Percentiles rank a stretch among this genome's conserved stretches.
Conservation (phyloP, 1,284 basidiomycete genomes). For the Heliocybe sulcata region DNA sequence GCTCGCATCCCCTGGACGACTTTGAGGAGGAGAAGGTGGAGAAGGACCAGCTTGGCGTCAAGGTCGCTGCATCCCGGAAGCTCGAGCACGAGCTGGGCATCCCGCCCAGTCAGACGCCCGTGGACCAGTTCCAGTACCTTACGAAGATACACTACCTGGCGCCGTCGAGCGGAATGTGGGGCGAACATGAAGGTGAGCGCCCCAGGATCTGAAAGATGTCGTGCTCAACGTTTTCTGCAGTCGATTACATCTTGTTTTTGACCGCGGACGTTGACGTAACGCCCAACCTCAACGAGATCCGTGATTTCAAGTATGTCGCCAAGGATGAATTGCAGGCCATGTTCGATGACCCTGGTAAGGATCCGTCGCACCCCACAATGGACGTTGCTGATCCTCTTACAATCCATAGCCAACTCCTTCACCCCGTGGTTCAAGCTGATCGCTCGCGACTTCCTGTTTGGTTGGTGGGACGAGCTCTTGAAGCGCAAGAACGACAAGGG, state of each 20-base stretch:
- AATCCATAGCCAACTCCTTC: conserved; percentile 76
- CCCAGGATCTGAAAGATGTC: not conserved
- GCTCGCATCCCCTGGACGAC: conserved; percentile 94
- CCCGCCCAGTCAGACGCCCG: conserved; percentile 66
- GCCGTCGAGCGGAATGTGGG: conserved; percentile 90
- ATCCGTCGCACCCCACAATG: not conserved
- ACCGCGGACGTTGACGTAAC: conserved; percentile 84
- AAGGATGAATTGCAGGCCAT: conserved; percentile 86
- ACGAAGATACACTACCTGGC: conserved; percentile 98
- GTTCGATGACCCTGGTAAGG: conserved; percentile 77
- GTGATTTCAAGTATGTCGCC: conserved; percentile 87
- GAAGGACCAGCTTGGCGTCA: conserved; percentile 78
- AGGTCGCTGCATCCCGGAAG: conserved; percentile 88
- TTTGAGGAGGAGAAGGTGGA: conserved; percentile 79
- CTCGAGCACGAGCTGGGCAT: conserved; percentile 97
- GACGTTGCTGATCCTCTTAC: conserved; percentile 7
- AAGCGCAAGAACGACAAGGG: conserved; percentile 53
- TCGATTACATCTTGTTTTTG: conserved; percentile 97
- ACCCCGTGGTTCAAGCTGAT: conserved; percentile 99
- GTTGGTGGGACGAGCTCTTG: conserved; percentile 95
- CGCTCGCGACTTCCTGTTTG: conserved; percentile 93
- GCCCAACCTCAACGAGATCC: conserved; percentile 89
- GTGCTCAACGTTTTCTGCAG: conserved; percentile 32
- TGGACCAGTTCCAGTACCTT: conserved; percentile 90
- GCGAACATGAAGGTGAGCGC: conserved; percentile 91